phyloP scores from a whole-genome alignment of 1,284 basidiomycete species.

The Cutaneotrichosporon mucoides region DNA sequence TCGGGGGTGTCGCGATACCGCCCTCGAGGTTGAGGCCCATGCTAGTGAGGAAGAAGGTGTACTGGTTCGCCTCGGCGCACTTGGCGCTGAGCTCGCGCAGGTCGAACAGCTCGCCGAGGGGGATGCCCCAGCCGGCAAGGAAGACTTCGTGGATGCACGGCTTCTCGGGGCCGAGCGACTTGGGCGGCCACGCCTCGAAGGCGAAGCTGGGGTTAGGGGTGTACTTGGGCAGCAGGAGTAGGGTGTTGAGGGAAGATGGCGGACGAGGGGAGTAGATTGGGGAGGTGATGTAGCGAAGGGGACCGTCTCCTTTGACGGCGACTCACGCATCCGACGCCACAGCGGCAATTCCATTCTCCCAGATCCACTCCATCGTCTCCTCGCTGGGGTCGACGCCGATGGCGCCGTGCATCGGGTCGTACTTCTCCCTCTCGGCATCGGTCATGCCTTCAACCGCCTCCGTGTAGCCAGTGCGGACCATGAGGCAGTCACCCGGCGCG shows the following conservation, averaged over 20 bases:
- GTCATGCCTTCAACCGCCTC: slow-evolving; percentile 29
- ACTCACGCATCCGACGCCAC: slow-evolving; percentile 44
- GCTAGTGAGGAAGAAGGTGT: slow-evolving; percentile 49
- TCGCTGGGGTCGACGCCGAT: slow-evolving; percentile 35
- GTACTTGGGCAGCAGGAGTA: too few relatives aligned
- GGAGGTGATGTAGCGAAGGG: too few relatives aligned
- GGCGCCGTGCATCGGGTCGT: slow-evolving; percentile 6
- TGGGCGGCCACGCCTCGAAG: slow-evolving; percentile 31
- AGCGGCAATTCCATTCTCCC: slow-evolving; percentile 51
- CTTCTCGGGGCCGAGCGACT: neutral
- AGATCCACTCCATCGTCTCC: slow-evolving; percentile 45
- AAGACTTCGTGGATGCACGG: slow-evolving; percentile 32
- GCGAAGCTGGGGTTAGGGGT: slow-evolving; percentile 27
- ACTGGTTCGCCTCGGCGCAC: slow-evolving; percentile 39
- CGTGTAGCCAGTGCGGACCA: slow-evolving; percentile 49
- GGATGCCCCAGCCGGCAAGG: slow-evolving; percentile 38
- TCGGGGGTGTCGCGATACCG: slow-evolving; percentile 50
- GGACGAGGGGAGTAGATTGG: too few relatives aligned
- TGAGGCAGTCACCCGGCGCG: slow-evolving; percentile 40
- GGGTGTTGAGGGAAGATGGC: too few relatives aligned
- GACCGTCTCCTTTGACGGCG: too few relatives aligned
- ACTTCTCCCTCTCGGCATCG: neutral
- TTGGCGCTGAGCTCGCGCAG: slow-evolving; percentile 43
- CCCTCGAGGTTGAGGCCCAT: slow-evolving; percentile 49
- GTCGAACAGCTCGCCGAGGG: slow-evolving; percentile 52